Evolutionary conservation across 2,329 filamentous ascomycete genomes (phyloP).

Genomic region (Botryotinia calthae): DNA sequence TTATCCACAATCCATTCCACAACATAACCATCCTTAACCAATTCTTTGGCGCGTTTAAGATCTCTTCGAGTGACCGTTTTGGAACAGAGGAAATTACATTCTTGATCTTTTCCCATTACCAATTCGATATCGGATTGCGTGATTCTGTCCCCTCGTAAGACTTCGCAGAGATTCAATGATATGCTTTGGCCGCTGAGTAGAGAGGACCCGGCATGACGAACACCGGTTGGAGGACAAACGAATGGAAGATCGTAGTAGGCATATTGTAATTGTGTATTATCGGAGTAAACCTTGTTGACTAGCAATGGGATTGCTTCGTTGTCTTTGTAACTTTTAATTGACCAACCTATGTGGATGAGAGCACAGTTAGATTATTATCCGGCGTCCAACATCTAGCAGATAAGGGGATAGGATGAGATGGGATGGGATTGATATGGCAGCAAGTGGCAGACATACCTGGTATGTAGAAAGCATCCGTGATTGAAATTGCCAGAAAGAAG

Average conservation of each 20-base stretch:
- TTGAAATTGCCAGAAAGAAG: constrained; percentile 47
- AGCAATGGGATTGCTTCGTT: constrained; percentile 78
- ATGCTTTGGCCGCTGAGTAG: constrained; percentile 75
- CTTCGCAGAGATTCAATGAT: constrained; percentile 80
- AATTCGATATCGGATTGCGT: constrained; percentile 81
- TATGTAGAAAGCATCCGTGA: constrained; percentile 73
- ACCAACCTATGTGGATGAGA: constrained; percentile 61
- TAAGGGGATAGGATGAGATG: background rate
- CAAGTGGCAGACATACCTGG: constrained; percentile 58
- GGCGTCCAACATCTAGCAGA: background rate
- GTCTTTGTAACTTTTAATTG: constrained; percentile 74
- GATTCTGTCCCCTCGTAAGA: constrained; percentile 83
- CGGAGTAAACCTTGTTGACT: constrained; percentile 89
- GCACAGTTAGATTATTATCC: background rate
- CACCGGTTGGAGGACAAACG: constrained; percentile 75
- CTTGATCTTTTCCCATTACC: constrained; percentile 70
- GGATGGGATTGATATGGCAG: background rate
- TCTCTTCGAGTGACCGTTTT: constrained; percentile 62
- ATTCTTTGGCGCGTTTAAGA: constrained; percentile 64
- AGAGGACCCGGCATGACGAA: constrained; percentile 61
- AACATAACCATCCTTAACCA: constrained; percentile 79
- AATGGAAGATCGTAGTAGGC: constrained; percentile 87
- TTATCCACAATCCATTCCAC: constrained; percentile 94
- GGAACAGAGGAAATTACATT: constrained; percentile 71
- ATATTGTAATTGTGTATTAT: constrained; percentile 87